Evolutionary conservation across 2,329 filamentous ascomycete species (phyloP).

Genomic region (Colletotrichum tropicale): DNA sequence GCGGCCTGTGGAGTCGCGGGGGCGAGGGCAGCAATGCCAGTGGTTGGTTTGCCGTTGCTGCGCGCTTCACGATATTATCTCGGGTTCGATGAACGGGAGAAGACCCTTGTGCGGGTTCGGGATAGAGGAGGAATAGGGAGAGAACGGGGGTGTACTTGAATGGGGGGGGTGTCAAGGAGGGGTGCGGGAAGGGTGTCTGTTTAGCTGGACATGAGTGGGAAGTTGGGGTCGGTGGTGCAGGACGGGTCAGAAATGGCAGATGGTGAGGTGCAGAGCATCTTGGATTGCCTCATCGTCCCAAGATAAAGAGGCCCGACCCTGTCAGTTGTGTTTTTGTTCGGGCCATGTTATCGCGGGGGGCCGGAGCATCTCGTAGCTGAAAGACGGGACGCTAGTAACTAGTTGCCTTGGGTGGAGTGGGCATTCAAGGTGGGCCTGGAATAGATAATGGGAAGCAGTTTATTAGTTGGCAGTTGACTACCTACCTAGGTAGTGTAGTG

Average conservation of each 20-base stretch:
- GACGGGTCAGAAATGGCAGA: not conserved
- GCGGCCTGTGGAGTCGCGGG: slow-evolving; percentile 19
- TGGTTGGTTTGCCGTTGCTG: slow-evolving; percentile 2
- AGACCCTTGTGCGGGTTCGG: slow-evolving; percentile 15
- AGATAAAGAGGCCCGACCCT: slow-evolving; percentile 12
- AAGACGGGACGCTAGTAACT: not conserved
- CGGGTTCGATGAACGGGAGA: slow-evolving; percentile 9
- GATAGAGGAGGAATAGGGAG: slow-evolving; percentile 4
- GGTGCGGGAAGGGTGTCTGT: not conserved
- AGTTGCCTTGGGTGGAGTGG: not conserved
- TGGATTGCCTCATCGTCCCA: slow-evolving; percentile 17
- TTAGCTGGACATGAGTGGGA: not conserved
- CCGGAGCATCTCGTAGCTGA: not conserved
- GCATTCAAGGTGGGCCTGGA: not conserved
- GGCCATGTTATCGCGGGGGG: not conserved
- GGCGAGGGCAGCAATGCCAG: not conserved
- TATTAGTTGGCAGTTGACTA: not conserved
- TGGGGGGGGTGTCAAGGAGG: not conserved
- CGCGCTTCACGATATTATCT: slow-evolving; percentile 20
- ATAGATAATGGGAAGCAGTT: not conserved
- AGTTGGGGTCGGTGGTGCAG: not conserved
- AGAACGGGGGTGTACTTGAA: not conserved
- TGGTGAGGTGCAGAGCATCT: not conserved
- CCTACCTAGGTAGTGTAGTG: not conserved
- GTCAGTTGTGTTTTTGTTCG: not conserved